These are phyloP conservation scores for Aspergillus bombycis DNA, from an alignment of 2,329 filamentous ascomycete species.

Conservation along the genomic window DNA sequence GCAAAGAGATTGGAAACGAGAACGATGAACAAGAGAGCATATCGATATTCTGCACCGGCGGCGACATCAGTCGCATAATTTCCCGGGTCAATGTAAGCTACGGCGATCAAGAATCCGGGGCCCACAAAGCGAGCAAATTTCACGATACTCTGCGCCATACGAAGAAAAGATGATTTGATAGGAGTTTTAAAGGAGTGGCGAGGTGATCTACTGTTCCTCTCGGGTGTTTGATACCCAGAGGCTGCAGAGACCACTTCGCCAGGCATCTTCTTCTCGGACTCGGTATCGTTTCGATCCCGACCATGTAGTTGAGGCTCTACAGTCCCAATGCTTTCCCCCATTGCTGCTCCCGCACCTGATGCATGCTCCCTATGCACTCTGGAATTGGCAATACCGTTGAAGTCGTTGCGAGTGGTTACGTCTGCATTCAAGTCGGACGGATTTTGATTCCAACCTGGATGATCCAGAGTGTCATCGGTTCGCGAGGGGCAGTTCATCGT, in stretches of 20 bases:
- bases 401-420: conserved; percentile 63
- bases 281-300: conserved; percentile 26
- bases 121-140: conserved; percentile 51
- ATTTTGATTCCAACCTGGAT: conserved; percentile 64
- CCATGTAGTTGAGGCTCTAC: conserved; percentile 26
- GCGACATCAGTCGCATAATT: conserved; percentile 55
- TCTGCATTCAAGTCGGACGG: conserved; percentile 62
- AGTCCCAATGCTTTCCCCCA: conserved; percentile 27
- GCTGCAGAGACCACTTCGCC: conserved; percentile 34
- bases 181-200: conserved; percentile 30
- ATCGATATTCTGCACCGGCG: conserved; percentile 50
- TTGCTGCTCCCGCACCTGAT: conserved; percentile 24
- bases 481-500: conserved; percentile 68
- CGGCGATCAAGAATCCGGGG: conserved; percentile 52
- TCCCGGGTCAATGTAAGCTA: conserved; percentile 55
- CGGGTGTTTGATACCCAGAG: conserved; percentile 33
- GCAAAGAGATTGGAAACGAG: conserved; percentile 53
- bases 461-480: conserved; percentile 58
- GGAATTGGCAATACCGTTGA: conserved; percentile 64
- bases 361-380: conserved; percentile 52
- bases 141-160: conserved; percentile 33
- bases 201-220: conserved; percentile 35
- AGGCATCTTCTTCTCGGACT: conserved; percentile 25
- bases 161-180: conserved; percentile 19
- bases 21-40: conserved; percentile 51